Percentiles rank a stretch among this genome's conserved stretches.
Evolutionary conservation across 139 green algal species (phyloP).

Genomic region (Ettlia oleoabundans): DNA sequence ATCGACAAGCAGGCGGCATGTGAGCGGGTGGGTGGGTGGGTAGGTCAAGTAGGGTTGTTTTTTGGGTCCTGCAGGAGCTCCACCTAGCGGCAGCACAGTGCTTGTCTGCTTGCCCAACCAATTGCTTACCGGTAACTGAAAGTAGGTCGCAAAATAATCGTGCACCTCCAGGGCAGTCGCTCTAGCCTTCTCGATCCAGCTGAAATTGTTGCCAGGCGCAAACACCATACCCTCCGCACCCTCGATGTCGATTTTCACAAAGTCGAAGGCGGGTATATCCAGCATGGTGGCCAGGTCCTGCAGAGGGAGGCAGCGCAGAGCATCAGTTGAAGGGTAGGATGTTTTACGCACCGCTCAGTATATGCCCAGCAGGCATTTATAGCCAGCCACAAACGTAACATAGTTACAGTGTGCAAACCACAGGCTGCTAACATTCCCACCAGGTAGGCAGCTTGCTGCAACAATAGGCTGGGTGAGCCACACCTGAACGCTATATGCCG

Average conservation of each 20-base stretch:
- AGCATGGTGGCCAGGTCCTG: slow-evolving; percentile 27
- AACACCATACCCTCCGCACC: slow-evolving; percentile 38
- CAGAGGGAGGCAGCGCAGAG: not conserved
- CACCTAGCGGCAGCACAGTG: not conserved
- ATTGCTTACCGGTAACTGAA: not conserved
- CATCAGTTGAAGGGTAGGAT: too few relatives aligned
- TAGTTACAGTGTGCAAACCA: too few relatives aligned
- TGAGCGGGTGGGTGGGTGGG: not conserved
- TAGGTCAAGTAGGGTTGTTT: not conserved
- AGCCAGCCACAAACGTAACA: too few relatives aligned
- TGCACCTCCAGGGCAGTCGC: slow-evolving; percentile 29
- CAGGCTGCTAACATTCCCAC: too few relatives aligned
- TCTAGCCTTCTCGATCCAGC: slow-evolving; percentile 16
- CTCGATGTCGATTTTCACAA: slow-evolving; percentile 42
- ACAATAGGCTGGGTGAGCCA: too few relatives aligned
- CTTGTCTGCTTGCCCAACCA: not conserved
- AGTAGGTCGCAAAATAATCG: slow-evolving; percentile 27
- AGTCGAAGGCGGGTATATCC: slow-evolving; percentile 35
- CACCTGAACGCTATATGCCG: slow-evolving; percentile 26
- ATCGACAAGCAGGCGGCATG: not conserved
- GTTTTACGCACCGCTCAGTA: too few relatives aligned
- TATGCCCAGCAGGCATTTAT: too few relatives aligned
- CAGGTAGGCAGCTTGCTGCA: too few relatives aligned
- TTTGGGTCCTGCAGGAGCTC: too few relatives aligned
- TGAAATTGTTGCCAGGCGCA: slow-evolving; percentile 7